A percentile compares a stretch with the other conserved stretches of the same genome.
Evolutionary conservation across 176 grass and related monocot genomes (phyloP).

Genomic region (Aechmea fasciata): DNA sequence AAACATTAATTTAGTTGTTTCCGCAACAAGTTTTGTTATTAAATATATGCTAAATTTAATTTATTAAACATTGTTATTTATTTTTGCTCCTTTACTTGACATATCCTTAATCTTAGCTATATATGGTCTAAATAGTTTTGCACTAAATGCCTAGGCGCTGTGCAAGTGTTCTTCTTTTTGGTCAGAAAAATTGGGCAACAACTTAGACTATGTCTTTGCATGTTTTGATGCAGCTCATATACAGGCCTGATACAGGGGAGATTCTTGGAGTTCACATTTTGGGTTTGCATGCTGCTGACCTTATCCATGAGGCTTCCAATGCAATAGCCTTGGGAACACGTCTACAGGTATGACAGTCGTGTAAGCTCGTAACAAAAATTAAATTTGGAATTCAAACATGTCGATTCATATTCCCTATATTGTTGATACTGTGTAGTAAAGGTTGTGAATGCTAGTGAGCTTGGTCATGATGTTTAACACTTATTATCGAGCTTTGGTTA

Average conservation of each 20-base stretch:
- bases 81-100: neutral
- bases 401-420: too few species aligned
- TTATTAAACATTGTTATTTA: neutral
- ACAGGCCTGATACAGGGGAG: constrained; percentile 78
- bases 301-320: constrained; percentile 93
- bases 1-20: too few species aligned
- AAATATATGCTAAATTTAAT: neutral
- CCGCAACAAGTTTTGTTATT: too few species aligned
- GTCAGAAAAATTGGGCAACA: neutral
- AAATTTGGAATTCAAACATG: too few species aligned
- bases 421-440: too few species aligned
- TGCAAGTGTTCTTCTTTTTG: neutral
- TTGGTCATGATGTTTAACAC: too few species aligned
- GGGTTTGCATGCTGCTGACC: constrained; percentile 87
- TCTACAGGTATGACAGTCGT: constrained; percentile 36
- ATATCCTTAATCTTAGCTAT: neutral
- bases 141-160: too few species aligned
- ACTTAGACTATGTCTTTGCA: neutral
- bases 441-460: too few species aligned
- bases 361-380: too few species aligned
- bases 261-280: constrained; percentile 97
- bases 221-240: constrained; percentile 63
- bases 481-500: too few species aligned
- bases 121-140: too few species aligned
- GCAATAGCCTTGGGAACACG: constrained; percentile 76